A percentile compares a stretch with the other conserved stretches of the same genome.
These are phyloP conservation scores for Panicum miliaceum DNA, from an alignment of 176 grass and related monocot genomes.

Conservation along the genomic window DNA sequence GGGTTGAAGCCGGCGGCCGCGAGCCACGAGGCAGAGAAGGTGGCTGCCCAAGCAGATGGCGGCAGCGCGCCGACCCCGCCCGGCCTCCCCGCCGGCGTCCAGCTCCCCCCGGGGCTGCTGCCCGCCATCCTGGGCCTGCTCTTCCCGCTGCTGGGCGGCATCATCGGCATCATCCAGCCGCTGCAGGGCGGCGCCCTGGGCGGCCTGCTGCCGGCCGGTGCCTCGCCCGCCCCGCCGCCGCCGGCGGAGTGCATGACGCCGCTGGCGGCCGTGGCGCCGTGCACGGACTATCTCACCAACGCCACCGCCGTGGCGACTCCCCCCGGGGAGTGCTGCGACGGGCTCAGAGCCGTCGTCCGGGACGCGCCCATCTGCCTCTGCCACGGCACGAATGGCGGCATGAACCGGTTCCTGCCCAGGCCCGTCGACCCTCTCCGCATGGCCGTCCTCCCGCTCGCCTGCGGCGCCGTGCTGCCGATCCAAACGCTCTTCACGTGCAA, in stretches of 20 bases:
- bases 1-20: background rate
- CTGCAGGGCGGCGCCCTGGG: background rate
- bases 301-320: conserved; percentile 17
- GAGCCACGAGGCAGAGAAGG: background rate
- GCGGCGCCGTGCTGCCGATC: conserved; percentile 9
- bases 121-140: background rate
- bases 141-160: background rate
- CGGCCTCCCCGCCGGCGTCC: background rate
- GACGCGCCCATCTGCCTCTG: conserved; percentile 33
- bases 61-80: background rate
- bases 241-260: conserved; percentile 31
- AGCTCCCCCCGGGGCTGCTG: background rate
- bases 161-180: background rate
- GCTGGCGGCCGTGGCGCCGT: background rate
- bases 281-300: conserved; percentile 23
- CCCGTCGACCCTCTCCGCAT: conserved; percentile 19
- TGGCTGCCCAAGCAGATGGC: background rate
- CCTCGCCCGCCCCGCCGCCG: background rate
- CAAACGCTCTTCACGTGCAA: conserved; percentile 2
- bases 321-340: conserved; percentile 33
- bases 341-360: background rate
- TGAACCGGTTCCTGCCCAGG: background rate
- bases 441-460: conserved; percentile 13
- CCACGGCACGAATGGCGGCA: conserved; percentile 26
- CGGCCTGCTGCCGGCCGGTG: no score